These are phyloP conservation scores for Pythium dissotocum DNA, from an alignment of 352 stramenopile species.

Conservation along the genomic window DNA sequence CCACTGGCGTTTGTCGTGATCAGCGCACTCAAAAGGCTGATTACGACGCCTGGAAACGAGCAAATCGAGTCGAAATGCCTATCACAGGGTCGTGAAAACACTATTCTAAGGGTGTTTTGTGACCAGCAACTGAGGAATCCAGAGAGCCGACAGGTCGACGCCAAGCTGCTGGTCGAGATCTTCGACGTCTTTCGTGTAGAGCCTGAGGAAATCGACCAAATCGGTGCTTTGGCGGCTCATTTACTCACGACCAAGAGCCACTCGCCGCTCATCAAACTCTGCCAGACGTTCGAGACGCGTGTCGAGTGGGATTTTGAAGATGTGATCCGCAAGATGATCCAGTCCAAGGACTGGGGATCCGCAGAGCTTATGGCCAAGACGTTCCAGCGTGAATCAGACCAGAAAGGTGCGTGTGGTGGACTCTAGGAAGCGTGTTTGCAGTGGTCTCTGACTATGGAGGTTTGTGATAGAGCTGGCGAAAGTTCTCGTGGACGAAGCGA, in stretches of 20 bases:
- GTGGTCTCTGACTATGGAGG: no score
- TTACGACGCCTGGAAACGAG: conserved; percentile 1
- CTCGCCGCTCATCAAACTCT: conserved; percentile 54
- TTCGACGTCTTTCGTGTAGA: conserved; percentile 57
- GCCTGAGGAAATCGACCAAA: conserved; percentile 27
- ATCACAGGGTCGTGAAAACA: conserved; percentile 31
- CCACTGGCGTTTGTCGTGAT: conserved; percentile 58
- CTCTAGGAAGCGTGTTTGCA: neutral
- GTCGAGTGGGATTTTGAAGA: conserved; percentile 37
- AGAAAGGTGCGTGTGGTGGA: conserved; percentile 3
- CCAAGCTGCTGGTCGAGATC: conserved; percentile 60
- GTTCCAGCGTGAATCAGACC: conserved; percentile 27
- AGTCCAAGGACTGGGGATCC: conserved; percentile 60
- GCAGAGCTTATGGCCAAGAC: conserved; percentile 51
- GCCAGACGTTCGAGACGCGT: conserved; percentile 27
- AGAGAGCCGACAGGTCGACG: conserved; percentile 28
- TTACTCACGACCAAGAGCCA: conserved; percentile 47
- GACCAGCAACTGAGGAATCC: conserved; percentile 12
- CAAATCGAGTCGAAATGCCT: conserved; percentile 10
- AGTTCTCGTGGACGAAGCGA: conserved; percentile 51
- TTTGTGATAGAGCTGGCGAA: conserved; percentile 34
- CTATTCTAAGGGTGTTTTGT: conserved; percentile 39
- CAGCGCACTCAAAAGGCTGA: conserved; percentile 48
- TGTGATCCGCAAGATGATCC: conserved; percentile 42
- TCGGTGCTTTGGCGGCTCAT: conserved; percentile 27